Percentiles rank a stretch among this genome's conserved stretches.
Evolutionary conservation across 1,284 basidiomycete genomes (phyloP).

Genomic region (Paramarasmius palmivorus): DNA sequence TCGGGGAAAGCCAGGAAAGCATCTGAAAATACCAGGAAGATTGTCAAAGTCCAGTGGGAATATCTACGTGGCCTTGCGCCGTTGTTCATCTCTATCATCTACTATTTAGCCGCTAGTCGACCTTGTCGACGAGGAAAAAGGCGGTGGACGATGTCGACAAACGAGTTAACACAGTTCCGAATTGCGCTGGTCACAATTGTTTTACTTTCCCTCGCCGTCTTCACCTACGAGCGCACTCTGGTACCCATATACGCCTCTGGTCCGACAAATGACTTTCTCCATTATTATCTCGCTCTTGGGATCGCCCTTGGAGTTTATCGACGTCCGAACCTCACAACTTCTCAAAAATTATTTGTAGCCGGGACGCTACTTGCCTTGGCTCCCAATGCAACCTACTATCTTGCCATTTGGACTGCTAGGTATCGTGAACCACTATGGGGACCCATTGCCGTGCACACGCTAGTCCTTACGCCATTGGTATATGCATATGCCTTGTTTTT

Average conservation of each 20-base stretch:
- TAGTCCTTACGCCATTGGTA: slow-evolving; percentile 56
- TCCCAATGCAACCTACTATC: slow-evolving; percentile 65
- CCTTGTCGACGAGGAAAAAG: too few relatives aligned
- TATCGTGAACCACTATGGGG: slow-evolving; percentile 54
- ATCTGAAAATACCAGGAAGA: too few relatives aligned
- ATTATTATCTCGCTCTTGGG: slow-evolving; percentile 42
- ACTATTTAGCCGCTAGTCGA: too few relatives aligned
- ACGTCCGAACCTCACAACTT: slow-evolving; percentile 9
- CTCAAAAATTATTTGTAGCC: slow-evolving; percentile 34
- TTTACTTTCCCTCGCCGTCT: slow-evolving; percentile 50
- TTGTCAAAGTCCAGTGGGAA: too few relatives aligned
- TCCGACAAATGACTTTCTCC: slow-evolving; percentile 47
- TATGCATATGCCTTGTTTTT: slow-evolving; percentile 34
- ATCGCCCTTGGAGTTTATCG: slow-evolving; percentile 31
- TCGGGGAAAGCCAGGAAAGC: too few relatives aligned
- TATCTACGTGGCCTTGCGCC: too few relatives aligned
- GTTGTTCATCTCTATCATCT: too few relatives aligned
- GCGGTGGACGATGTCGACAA: too few relatives aligned
- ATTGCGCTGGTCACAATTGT: slow-evolving; percentile 18
- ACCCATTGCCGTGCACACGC: slow-evolving; percentile 55
- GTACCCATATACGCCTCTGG: slow-evolving; percentile 59
- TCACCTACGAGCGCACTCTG: slow-evolving; percentile 54
- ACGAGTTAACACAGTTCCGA: too few relatives aligned
- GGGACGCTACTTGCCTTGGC: slow-evolving; percentile 51
- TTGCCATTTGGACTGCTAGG: slow-evolving; percentile 56